Evolutionary conservation across 371 early-diverging fungal genomes (phyloP).

Genomic region (Mortierella sp.): DNA sequence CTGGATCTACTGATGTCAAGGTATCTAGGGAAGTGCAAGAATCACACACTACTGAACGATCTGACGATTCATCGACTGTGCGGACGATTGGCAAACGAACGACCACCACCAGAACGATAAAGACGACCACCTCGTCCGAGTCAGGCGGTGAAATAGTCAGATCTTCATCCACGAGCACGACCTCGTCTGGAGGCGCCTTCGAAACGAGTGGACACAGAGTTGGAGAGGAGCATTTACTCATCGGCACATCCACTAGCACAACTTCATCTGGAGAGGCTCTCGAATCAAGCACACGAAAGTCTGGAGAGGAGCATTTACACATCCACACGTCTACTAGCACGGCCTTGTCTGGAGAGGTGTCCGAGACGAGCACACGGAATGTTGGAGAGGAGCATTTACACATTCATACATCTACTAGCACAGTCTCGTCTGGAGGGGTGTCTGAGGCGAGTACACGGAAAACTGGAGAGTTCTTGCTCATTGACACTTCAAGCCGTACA

Average conservation of each 20-base stretch:
- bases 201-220: background rate
- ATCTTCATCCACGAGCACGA: constrained; percentile 1
- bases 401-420: constrained; percentile 7
- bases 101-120: constrained; percentile 13
- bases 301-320: too few species aligned
- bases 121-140: background rate
- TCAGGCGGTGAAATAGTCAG: background rate
- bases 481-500: constrained; percentile 20
- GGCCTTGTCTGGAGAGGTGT: too few species aligned
- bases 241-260: constrained; percentile 17
- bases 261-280: too few species aligned
- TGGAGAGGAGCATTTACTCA: constrained; percentile 17
- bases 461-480: constrained; percentile 13
- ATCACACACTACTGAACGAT: constrained; percentile 1
- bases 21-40: background rate
- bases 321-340: too few species aligned
- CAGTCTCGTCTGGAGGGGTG: background rate
- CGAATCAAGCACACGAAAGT: too few species aligned
- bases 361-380: too few species aligned
- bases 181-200: background rate
- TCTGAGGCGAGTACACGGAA: background rate
- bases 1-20: background rate
- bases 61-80: background rate
- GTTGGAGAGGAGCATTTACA: too few species aligned
- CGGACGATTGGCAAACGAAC: constrained; percentile 10